These are phyloP conservation scores for Xerophyta viscosa DNA, from an alignment of 106 monocot genomes.

Conservation along the genomic window DNA sequence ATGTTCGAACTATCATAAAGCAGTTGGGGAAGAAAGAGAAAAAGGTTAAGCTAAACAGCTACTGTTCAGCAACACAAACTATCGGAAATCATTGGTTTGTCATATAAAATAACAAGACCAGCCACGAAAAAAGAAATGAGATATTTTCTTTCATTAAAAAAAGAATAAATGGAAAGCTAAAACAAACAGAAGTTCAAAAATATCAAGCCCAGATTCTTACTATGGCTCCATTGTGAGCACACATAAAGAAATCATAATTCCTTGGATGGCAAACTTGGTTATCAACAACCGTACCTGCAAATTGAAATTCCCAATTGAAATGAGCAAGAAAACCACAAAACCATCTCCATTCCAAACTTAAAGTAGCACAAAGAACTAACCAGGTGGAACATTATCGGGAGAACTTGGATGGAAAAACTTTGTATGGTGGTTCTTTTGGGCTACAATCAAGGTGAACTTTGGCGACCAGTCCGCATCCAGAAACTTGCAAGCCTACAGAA, in stretches of 20 bases:
- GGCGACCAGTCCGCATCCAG: conserved; percentile 77
- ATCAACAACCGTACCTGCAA: conserved; percentile 89
- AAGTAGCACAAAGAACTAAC: conserved; percentile 14
- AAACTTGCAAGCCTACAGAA: conserved; percentile 70
- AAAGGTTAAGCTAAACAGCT: too few species aligned
- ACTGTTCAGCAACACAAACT: too few species aligned
- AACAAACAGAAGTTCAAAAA: background rate
- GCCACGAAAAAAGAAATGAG: too few species aligned
- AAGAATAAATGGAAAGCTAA: background rate
- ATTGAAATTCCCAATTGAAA: background rate
- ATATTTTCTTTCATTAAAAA: too few species aligned
- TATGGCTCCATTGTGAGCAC: conserved; percentile 90
- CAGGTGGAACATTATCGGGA: conserved; percentile 92
- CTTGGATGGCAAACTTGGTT: conserved; percentile 77
- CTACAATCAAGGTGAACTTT: conserved; percentile 77
- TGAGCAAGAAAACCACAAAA: background rate
- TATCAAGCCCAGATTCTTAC: conserved; percentile 14
- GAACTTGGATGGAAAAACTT: conserved; percentile 66
- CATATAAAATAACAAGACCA: too few species aligned
- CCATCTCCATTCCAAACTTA: background rate
- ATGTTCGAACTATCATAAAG: too few species aligned
- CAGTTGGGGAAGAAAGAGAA: too few species aligned
- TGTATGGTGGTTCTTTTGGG: conserved; percentile 94
- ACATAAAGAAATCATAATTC: conserved; percentile 97
- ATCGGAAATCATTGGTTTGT: too few species aligned